phyloP scores from a whole-genome alignment of 345 rosid genomes.

The Aquilaria yunnanensis region DNA sequence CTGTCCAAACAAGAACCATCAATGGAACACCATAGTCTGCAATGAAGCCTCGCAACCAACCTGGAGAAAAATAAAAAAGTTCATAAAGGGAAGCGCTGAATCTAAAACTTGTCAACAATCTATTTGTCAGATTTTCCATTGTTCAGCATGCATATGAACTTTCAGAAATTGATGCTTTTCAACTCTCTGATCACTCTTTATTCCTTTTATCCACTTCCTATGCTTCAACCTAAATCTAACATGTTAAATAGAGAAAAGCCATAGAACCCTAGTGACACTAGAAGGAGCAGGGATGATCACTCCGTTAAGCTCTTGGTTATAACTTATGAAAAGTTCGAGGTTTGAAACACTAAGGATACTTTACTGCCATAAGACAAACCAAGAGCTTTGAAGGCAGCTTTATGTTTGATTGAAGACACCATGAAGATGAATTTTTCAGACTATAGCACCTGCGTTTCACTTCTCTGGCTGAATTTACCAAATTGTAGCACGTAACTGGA shows the following conservation, averaged over 20 bases:
- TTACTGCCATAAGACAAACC: too few species aligned
- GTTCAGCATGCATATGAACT: neutral
- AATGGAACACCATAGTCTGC: slow-evolving; percentile 95
- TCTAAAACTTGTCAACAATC: slow-evolving; percentile 1
- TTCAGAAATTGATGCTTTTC: neutral
- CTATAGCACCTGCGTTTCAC: neutral
- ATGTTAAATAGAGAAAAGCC: too few species aligned
- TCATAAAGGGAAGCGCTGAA: neutral
- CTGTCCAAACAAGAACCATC: slow-evolving; percentile 91
- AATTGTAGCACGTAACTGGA: slow-evolving; percentile 1
- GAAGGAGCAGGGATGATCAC: too few species aligned
- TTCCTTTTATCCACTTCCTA: too few species aligned
- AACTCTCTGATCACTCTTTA: too few species aligned
- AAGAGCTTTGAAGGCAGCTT: too few species aligned
- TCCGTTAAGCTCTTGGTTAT: too few species aligned
- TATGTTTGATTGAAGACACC: neutral
- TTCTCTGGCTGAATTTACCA: neutral
- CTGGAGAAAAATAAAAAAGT: slow-evolving; percentile 23
- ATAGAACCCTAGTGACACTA: too few species aligned
- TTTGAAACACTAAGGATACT: too few species aligned
- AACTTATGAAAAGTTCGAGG: too few species aligned
- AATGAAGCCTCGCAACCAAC: slow-evolving; percentile 69
- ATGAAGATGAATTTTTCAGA: too few species aligned
- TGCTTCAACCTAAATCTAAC: too few species aligned
- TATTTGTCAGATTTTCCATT: slow-evolving; percentile 1